Evolutionary conservation across 306 rosid species (phyloP), one percentile per base, ranked within the genome.

Genomic region (Corylus avellana): DNA sequence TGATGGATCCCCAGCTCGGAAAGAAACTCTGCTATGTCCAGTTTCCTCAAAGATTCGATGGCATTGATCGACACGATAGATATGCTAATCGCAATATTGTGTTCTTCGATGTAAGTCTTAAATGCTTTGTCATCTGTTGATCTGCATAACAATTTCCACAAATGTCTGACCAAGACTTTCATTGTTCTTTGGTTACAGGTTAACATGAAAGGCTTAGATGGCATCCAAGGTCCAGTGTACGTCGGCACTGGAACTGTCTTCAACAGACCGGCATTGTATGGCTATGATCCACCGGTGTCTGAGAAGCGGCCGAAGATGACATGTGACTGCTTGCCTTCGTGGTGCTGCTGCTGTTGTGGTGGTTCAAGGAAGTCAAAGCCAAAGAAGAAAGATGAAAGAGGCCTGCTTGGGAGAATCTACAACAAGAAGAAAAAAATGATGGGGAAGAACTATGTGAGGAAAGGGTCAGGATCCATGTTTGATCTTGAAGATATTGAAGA

Each of bases 141-240:
- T 57, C 44, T 76, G 62, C 53, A 55, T 75, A 35, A 59, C 50
- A 71, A 39, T 67, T 42, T 63, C 61, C 27, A 54, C 79, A 37
- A 56, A 51, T 27, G 9, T 71, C 82, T 64, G 64, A 72, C 77
- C 58, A 72, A 35, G 81, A 50, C 69, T 49, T 83, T 84, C 81
- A 77, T 79, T 32, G 47, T 85, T 70, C 54, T 72, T 63, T 78
- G 35, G 22, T 80, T 42, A 32, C 72, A 93, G 99, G 89, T 96
- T 84, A 91, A 89, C 92, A 96, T 96, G 97, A 93, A 91, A 93
- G 94, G 99, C 56, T 83, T 96, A 37, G 98, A 96, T 76, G 99
- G 99, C 75, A 90, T 96, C 86, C 99, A 96, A 89, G 99, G 99
- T 57, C 99, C 99, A 0, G 84, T 93, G 5, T 96, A 93, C 84